Evolutionary conservation across 2,329 filamentous ascomycete species (phyloP), one percentile per base, ranked within the genome.

Genomic region (Fusarium torulosum): DNA sequence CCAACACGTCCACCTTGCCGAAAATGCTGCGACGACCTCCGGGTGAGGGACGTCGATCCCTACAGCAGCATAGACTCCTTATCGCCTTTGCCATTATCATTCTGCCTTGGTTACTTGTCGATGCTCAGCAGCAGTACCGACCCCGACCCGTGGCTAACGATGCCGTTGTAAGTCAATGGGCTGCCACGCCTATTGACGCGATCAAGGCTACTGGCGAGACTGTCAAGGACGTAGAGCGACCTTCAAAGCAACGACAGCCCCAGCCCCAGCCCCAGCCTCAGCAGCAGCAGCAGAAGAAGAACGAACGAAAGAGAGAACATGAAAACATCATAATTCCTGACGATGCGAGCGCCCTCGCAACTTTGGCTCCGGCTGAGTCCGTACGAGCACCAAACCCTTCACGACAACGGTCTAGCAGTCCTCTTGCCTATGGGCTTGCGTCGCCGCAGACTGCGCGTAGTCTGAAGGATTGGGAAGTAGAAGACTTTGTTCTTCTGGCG

Each of bases 401-500:
- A 88, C 86, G 88, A 88, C 76, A 76, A 70, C 75, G 77, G 78
- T 78, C 83, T 77, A 83, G 84, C 78, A 87, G 86, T 82, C 86
- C 85, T 77, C 80, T 79, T 69, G 78, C 85, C 79, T 85, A 86
- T 79, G 89, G 89, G 75, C 85, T 91, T 80, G 87, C 91, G 84
- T 90, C 92, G 91, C 91, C 90, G 90, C 91, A 92, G 79, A 86
- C 86, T 91, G 95, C 94, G 94, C 94, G 95, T 89, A 96, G 91
- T 86, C 86, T 98, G 88, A 91, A 94, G 88, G 95, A 97, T 84
- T 98, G 95, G 95, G 93, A 97, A 91, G 94, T 97, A 83, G 95
- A 98, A 92, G 94, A 98, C 86, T 97, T 97, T 88, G 92, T 98
- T 84, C 93, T 99, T 85, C 86, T 99, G 91, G 95, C 96, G 92